These are phyloP conservation scores for Marchantia polymorpha DNA, from an alignment of 225 moss, liverwort and hornwort species.

Conservation along the genomic window DNA sequence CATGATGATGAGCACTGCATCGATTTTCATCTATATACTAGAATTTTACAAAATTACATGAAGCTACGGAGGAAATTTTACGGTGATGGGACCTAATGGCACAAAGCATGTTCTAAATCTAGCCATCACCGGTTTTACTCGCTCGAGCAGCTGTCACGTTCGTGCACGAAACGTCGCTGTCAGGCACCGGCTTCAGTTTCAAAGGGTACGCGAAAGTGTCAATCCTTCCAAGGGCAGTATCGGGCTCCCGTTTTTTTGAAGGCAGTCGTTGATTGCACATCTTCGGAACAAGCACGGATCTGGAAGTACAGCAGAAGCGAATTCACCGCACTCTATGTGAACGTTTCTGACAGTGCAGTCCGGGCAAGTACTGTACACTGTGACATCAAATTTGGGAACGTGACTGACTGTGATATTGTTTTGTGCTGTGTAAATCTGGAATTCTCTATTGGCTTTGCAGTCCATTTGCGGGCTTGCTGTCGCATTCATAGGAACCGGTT, in stretches of 20 bases:
- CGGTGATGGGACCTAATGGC: too few species aligned
- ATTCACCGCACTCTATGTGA: conserved; percentile 16
- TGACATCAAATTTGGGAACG: not conserved
- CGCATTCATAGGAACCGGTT: not conserved
- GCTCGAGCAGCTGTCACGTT: too few species aligned
- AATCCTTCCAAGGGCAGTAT: not conserved
- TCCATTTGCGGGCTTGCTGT: not conserved
- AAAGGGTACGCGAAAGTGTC: not conserved
- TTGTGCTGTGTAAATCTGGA: not conserved
- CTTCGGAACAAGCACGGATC: conserved; percentile 16
- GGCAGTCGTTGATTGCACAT: conserved; percentile 13
- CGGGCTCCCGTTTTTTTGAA: conserved; percentile 15
- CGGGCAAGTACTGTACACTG: conserved; percentile 14
- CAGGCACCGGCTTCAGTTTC: not conserved
- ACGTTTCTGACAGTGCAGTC: conserved; percentile 10
- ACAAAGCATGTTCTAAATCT: too few species aligned
- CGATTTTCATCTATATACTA: too few species aligned
- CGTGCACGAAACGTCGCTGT: not conserved
- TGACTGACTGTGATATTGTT: not conserved
- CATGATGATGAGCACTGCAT: too few species aligned
- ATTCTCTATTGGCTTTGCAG: not conserved
- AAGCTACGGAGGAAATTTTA: too few species aligned
- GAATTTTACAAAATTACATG: too few species aligned
- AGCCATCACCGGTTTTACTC: too few species aligned
- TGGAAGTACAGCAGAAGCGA: not conserved